These are phyloP conservation scores for Filosporella fistucella DNA, from an alignment of 495 filamentous ascomycete species.

Conservation along the genomic window DNA sequence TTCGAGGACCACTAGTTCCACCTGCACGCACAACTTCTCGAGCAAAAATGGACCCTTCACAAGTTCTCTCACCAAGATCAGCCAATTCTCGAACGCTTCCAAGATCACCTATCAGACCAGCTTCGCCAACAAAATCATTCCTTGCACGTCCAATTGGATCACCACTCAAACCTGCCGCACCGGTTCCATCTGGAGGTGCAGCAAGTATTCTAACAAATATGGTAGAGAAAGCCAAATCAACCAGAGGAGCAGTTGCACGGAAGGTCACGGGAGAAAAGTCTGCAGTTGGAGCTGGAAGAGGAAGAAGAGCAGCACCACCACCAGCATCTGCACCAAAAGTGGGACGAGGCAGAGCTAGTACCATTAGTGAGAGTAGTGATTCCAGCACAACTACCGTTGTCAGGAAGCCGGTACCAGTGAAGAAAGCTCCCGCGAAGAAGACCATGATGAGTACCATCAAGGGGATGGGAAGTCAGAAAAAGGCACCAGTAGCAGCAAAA, in stretches of 20 bases:
- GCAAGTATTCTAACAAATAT: slow-evolving; percentile 51
- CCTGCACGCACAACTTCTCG: slow-evolving; percentile 22
- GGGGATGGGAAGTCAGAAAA: slow-evolving; percentile 34
- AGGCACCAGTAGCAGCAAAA: slow-evolving; percentile 29
- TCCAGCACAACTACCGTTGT: slow-evolving; percentile 39
- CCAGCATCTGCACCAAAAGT: slow-evolving; percentile 30
- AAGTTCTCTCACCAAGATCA: slow-evolving; percentile 75
- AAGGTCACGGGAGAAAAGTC: slow-evolving; percentile 20
- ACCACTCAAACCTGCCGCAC: slow-evolving; percentile 42
- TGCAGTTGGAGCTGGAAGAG: slow-evolving; percentile 25
- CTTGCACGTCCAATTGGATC: slow-evolving; percentile 49
- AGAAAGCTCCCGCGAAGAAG: slow-evolving; percentile 34
- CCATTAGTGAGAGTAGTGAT: slow-evolving; percentile 43
- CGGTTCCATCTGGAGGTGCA: slow-evolving; percentile 27
- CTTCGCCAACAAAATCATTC: slow-evolving; percentile 41
- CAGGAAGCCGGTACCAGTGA: slow-evolving; percentile 31
- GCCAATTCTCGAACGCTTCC: slow-evolving; percentile 69
- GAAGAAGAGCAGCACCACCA: slow-evolving; percentile 31
- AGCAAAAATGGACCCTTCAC: slow-evolving; percentile 30
- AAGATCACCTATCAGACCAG: slow-evolving; percentile 47
- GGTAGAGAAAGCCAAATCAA: slow-evolving; percentile 48
- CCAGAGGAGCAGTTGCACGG: slow-evolving; percentile 38
- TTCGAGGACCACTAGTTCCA: slow-evolving; percentile 28
- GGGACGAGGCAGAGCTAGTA: slow-evolving; percentile 39
- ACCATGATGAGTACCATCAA: slow-evolving; percentile 39